Percentiles rank a stretch among this genome's conserved stretches.
These are phyloP conservation scores for Hemerocallis citrina DNA, from an alignment of 106 monocot genomes.

Conservation along the genomic window DNA sequence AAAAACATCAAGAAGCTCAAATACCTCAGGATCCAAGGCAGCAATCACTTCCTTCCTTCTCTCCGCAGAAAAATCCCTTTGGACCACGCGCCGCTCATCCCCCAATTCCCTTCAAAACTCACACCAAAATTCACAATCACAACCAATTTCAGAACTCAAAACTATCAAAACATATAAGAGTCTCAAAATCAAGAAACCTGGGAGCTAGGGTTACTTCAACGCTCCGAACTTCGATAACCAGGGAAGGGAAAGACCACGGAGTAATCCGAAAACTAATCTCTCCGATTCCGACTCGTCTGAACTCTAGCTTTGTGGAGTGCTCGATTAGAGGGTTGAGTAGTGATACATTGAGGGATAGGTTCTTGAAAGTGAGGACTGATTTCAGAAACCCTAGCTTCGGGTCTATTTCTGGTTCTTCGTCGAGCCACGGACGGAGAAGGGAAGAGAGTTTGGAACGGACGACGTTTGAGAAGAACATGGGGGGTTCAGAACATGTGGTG, in stretches of 20 bases:
- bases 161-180: not conserved
- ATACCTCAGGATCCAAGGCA: slow-evolving; percentile 37
- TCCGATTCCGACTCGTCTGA: slow-evolving; percentile 20
- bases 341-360: slow-evolving; percentile 28
- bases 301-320: slow-evolving; percentile 11
- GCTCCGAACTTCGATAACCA: slow-evolving; percentile 18
- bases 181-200: slow-evolving; percentile 19
- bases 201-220: slow-evolving; percentile 28
- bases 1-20: not conserved
- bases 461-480: slow-evolving; percentile 34
- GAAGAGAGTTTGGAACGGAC: slow-evolving; percentile 18
- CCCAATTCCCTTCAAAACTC: slow-evolving; percentile 13
- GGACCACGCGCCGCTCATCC: not conserved
- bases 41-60: slow-evolving; percentile 14
- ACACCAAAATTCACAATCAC: not conserved
- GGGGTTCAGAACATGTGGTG: no score
- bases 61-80: not conserved
- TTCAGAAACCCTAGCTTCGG: slow-evolving; percentile 30
- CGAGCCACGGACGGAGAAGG: slow-evolving; percentile 42
- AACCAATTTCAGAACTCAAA: not conserved
- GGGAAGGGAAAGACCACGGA: slow-evolving; percentile 35
- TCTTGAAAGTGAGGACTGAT: slow-evolving; percentile 20
- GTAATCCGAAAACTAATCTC: slow-evolving; percentile 19
- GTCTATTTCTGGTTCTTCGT: slow-evolving; percentile 27
- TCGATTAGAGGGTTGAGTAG: slow-evolving; percentile 25